A percentile compares a stretch with the other conserved stretches of the same genome.
These are phyloP conservation scores for Saccharomycopsis fermentans DNA, from an alignment of 805 yeast genomes.

Conservation along the genomic window DNA sequence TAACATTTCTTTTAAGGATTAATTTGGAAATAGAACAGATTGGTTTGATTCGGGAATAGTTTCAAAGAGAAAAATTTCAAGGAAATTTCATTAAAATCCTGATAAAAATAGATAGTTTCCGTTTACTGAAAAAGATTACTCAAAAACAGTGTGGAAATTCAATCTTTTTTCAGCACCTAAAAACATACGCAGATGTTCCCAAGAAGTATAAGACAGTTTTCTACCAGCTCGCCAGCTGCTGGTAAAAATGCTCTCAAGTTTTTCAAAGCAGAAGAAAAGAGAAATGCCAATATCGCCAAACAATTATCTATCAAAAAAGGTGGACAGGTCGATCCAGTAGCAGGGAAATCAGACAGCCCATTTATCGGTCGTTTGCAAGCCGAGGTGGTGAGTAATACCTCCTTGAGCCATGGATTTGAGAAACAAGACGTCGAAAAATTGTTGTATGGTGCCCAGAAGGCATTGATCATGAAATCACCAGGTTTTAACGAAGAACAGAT, in stretches of 20 bases:
- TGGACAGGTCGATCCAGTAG: conserved; percentile 67
- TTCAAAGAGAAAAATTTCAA: too few relatives aligned
- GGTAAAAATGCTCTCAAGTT: conserved; percentile 25
- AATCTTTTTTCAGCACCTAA: too few relatives aligned
- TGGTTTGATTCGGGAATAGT: too few relatives aligned
- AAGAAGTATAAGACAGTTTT: conserved; percentile 14
- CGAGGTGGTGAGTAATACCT: conserved; percentile 55
- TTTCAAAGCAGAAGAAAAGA: conserved; percentile 26
- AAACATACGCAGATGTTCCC: not conserved
- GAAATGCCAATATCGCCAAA: conserved; percentile 27
- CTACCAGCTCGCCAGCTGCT: conserved; percentile 7
- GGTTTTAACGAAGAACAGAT: conserved; percentile 20
- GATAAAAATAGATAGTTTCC: too few relatives aligned
- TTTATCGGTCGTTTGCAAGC: conserved; percentile 60
- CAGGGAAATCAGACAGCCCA: conserved; percentile 58
- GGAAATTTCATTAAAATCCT: too few relatives aligned
- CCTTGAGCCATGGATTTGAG: conserved; percentile 49
- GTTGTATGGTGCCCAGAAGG: conserved; percentile 66
- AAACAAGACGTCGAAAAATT: conserved; percentile 63
- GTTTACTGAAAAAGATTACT: too few relatives aligned
- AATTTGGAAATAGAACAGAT: too few relatives aligned
- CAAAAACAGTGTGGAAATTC: too few relatives aligned
- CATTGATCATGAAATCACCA: conserved; percentile 33
- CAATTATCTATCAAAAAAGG: conserved; percentile 23
- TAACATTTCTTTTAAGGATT: too few relatives aligned